Conservation (phyloP, 2,329 filamentous ascomycete species). For the Coniochaeta hoffmannii region DNA sequence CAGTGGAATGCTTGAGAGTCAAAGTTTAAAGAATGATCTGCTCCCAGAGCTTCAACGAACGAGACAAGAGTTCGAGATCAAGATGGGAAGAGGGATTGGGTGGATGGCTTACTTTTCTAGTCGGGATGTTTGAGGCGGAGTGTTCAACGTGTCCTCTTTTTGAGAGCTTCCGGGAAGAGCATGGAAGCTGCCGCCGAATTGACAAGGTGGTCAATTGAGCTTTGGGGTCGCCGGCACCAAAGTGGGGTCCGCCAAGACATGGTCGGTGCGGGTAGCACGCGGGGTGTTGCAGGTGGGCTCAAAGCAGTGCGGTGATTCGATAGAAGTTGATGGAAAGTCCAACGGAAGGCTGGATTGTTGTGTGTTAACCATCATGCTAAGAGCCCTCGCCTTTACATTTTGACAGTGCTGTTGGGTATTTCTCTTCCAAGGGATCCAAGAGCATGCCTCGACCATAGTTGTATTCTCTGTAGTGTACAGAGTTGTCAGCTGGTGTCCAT, state of each 20-base stretch:
- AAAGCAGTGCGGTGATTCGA: neutral
- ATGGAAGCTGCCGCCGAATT: conserved; percentile 1
- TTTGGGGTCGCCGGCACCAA: neutral
- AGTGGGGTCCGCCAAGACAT: neutral
- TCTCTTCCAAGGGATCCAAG: no score
- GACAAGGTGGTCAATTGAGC: neutral
- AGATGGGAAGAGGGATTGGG: conserved; percentile 6
- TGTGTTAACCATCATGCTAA: neutral
- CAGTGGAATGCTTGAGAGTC: conserved; percentile 12
- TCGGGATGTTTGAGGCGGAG: neutral
- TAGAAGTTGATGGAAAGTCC: neutral
- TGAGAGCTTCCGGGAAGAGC: neutral
- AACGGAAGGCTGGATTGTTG: neutral
- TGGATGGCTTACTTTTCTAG: conserved; percentile 9
- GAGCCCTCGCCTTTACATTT: no score
- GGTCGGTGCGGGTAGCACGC: neutral
- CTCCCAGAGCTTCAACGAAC: conserved; percentile 30
- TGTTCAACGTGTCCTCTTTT: conserved; percentile 4
- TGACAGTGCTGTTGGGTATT: no score
- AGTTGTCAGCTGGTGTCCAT: no score
- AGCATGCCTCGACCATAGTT: no score
- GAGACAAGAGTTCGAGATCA: conserved; percentile 13
- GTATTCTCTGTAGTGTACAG: no score
- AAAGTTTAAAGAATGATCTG: conserved; percentile 21
- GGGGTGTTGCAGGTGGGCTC: neutral